These are phyloP conservation scores for Talaromyces funiculosus DNA, from an alignment of 2,329 filamentous ascomycete species.

Conservation along the genomic window DNA sequence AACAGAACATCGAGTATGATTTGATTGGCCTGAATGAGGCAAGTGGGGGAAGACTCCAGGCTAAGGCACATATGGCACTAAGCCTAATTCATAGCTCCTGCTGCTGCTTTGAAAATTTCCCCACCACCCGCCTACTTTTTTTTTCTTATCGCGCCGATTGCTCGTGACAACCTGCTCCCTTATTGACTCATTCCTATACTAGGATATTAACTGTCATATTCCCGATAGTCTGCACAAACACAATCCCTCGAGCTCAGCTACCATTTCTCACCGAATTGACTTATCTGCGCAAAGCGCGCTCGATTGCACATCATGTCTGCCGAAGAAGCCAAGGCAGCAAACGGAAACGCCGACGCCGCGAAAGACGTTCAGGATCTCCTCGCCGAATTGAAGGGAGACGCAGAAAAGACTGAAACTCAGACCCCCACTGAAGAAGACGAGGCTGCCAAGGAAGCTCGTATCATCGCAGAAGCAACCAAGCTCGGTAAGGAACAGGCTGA, in stretches of 20 bases:
- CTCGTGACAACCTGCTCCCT: not conserved
- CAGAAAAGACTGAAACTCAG: conserved; percentile 18
- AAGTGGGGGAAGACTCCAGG: not conserved
- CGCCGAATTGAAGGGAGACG: conserved; percentile 40
- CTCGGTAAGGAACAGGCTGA: conserved; percentile 34
- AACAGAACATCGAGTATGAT: not conserved
- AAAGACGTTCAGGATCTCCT: conserved; percentile 44
- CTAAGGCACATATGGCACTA: conserved; percentile 1
- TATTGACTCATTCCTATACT: not conserved
- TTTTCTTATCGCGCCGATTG: conserved; percentile 13
- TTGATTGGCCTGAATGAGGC: not conserved
- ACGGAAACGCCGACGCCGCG: conserved; percentile 38
- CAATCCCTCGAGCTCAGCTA: not conserved
- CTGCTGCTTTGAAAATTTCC: conserved; percentile 10
- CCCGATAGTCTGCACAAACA: not conserved
- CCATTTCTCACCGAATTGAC: not conserved
- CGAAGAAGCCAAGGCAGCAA: conserved; percentile 30
- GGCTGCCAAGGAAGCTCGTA: conserved; percentile 33
- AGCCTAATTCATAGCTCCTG: conserved; percentile 9
- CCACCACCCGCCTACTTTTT: conserved; percentile 7
- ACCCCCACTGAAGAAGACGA: conserved; percentile 15
- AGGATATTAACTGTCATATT: not conserved
- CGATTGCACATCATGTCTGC: conserved; percentile 28
- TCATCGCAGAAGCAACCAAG: conserved; percentile 33
- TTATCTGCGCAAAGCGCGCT: conserved; percentile 4